Conservation (phyloP, 345 rosid species). For the Eucalyptus curtisii region DNA sequence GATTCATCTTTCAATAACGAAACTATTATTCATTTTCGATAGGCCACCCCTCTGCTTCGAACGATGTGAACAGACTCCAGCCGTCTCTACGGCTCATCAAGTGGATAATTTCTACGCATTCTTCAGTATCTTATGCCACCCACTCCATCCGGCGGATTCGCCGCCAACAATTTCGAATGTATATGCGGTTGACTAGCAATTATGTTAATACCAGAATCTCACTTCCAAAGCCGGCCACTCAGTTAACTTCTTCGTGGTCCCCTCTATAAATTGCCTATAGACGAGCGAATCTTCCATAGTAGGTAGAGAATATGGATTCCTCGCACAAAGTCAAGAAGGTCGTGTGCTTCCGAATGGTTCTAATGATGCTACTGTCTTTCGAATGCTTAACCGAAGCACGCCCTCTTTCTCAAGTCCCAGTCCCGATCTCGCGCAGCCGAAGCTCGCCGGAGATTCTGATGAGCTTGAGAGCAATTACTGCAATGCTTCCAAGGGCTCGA, state of each 20-base stretch:
- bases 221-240: not conserved
- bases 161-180: not conserved
- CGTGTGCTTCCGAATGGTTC: not conserved
- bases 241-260: not conserved
- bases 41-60: not conserved
- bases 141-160: not conserved
- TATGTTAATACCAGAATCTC: not conserved
- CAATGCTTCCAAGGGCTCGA: slow-evolving; percentile 35
- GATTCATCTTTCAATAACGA: not conserved
- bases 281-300: not conserved
- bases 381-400: slow-evolving; percentile 6
- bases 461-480: not conserved
- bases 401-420: not conserved
- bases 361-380: not conserved
- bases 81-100: not conserved
- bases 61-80: not conserved
- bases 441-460: not conserved
- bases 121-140: not conserved
- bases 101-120: not conserved
- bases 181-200: not conserved
- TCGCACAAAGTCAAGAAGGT: not conserved
- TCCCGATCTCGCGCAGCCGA: not conserved
- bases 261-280: not conserved
- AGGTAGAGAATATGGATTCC: not conserved
- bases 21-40: not conserved